Evolutionary conservation across 1,139 yeast genomes (phyloP).

Genomic region (Saccharomycopsis hybrid): DNA sequence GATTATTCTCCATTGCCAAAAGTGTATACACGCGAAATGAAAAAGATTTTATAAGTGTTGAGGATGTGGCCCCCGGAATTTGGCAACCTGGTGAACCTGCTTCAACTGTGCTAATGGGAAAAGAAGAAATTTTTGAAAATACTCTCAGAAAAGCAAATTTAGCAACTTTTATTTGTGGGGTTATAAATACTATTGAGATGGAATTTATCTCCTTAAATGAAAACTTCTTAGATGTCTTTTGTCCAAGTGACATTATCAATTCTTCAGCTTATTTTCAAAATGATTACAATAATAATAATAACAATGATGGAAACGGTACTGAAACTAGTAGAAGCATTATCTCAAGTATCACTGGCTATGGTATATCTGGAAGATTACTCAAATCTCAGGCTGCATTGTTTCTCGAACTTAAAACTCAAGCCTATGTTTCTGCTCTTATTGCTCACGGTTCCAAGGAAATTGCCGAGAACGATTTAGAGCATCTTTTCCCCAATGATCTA

Average conservation of each 20-base stretch:
- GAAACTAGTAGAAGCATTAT: background rate
- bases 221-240: conserved; percentile 75
- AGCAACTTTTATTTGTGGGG: conserved; percentile 80
- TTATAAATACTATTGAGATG: conserved; percentile 75
- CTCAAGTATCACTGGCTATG: conserved; percentile 2
- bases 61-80: conserved; percentile 49
- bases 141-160: conserved; percentile 78
- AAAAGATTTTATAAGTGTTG: conserved; percentile 53
- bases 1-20: conserved; percentile 69
- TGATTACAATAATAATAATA: background rate
- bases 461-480: conserved; percentile 63
- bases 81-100: conserved; percentile 61
- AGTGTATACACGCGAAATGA: conserved; percentile 50
- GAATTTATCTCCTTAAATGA: conserved; percentile 78
- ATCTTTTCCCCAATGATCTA: conserved; percentile 65
- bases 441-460: conserved; percentile 54
- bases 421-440: conserved; percentile 73
- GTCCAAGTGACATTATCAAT: conserved; percentile 38
- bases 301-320: background rate
- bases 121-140: conserved; percentile 60
- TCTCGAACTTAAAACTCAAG: conserved; percentile 89
- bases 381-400: conserved; percentile 76
- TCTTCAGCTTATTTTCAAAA: background rate
- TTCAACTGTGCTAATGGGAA: conserved; percentile 49
- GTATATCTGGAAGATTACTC: conserved; percentile 41